These are phyloP conservation scores for Mycena filopes DNA, from an alignment of 768 basidiomycete species.

Conservation along the genomic window DNA sequence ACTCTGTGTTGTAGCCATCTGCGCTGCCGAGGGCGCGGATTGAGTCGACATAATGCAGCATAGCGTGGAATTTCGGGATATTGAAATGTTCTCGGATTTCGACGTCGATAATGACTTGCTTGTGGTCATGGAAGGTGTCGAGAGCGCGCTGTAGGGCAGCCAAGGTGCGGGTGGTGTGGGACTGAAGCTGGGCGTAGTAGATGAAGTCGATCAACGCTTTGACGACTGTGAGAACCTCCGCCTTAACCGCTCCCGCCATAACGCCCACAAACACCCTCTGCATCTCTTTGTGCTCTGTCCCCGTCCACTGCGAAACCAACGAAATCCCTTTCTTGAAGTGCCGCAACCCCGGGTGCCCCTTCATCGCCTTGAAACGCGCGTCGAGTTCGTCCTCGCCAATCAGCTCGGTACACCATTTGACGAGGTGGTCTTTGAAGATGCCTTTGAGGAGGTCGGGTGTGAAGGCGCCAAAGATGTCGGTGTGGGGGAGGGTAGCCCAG, in stretches of 20 bases:
- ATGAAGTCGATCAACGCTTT: slow-evolving; percentile 41
- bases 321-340: slow-evolving; percentile 24
- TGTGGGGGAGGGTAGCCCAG: too few relatives aligned
- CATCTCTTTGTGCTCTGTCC: slow-evolving; percentile 21
- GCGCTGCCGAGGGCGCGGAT: slow-evolving; percentile 4
- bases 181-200: slow-evolving; percentile 34
- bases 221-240: slow-evolving; percentile 27
- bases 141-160: not conserved
- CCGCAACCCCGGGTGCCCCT: not conserved
- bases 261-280: slow-evolving; percentile 35
- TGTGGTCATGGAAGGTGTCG: slow-evolving; percentile 4
- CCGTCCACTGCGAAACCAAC: slow-evolving; percentile 7
- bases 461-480: too few relatives aligned
- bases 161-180: slow-evolving; percentile 31
- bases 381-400: slow-evolving; percentile 41
- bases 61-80: slow-evolving; percentile 12
- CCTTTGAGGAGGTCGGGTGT: too few relatives aligned
- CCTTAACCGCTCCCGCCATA: slow-evolving; percentile 33
- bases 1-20: slow-evolving; percentile 17
- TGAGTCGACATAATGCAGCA: slow-evolving; percentile 7
- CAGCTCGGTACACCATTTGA: too few relatives aligned
- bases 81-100: slow-evolving; percentile 13
- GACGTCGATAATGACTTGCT: slow-evolving; percentile 2
- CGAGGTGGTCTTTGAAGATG: too few relatives aligned
- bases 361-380: slow-evolving; percentile 41